These are phyloP conservation scores for Epithele typhae DNA, from an alignment of 768 basidiomycete genomes.

Conservation along the genomic window DNA sequence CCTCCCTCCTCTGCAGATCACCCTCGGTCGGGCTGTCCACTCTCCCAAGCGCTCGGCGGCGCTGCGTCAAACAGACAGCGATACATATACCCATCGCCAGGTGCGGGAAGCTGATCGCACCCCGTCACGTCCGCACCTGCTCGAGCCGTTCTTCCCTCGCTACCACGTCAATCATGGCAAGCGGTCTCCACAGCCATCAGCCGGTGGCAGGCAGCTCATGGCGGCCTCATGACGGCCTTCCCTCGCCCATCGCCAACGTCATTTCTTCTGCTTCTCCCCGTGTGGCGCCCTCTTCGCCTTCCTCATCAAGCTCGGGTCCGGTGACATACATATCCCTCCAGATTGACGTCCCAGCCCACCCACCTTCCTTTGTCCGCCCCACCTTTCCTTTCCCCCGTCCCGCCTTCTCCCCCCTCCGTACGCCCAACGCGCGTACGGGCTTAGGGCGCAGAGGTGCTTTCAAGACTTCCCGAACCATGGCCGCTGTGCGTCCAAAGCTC, in stretches of 20 bases:
- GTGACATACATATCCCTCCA: conserved; percentile 1
- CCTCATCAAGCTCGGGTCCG: neutral
- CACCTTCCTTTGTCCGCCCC: conserved; percentile 8
- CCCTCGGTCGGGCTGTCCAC: conserved; percentile 10
- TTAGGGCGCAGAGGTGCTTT: conserved; percentile 19
- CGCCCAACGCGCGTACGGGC: conserved; percentile 19
- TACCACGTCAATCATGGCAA: conserved; percentile 16
- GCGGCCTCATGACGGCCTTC: conserved; percentile 11
- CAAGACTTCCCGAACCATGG: conserved; percentile 24
- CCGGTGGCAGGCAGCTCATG: neutral
- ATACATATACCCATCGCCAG: conserved; percentile 8
- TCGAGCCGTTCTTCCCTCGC: conserved; percentile 12
- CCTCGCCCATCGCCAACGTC: neutral
- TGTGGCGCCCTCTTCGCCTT: neutral
- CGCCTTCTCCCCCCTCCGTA: conserved; percentile 8
- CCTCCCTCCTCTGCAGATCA: conserved; percentile 12
- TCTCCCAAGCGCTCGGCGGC: too few relatives aligned
- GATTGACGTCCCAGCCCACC: neutral
- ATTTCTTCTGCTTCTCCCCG: conserved; percentile 6
- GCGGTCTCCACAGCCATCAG: conserved; percentile 10
- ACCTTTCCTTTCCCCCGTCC: conserved; percentile 2
- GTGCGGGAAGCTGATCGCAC: conserved; percentile 1
- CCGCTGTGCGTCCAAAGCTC: conserved; percentile 28
- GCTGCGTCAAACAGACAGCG: neutral
- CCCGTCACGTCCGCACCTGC: conserved; percentile 9